These are phyloP conservation scores for Phytopythium montanum DNA, from an alignment of 352 stramenopile genomes.

Conservation along the genomic window DNA sequence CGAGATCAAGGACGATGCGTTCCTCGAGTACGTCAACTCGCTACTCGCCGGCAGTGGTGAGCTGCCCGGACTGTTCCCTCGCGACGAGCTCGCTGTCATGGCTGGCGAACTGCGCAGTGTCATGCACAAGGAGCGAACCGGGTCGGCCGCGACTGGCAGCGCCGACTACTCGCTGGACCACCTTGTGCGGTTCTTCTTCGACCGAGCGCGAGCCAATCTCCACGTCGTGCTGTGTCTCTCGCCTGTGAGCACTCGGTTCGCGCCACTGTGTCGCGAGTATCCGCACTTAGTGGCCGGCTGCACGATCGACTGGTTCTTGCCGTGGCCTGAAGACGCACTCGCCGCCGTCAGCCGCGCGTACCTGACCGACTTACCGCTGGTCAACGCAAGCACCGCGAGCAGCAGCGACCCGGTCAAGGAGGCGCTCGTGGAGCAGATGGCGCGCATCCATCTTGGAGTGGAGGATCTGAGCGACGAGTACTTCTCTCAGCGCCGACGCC, in stretches of 20 bases:
- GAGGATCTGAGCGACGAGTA: conserved; percentile 68
- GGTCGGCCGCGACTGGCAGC: conserved; percentile 12
- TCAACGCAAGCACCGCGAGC: conserved; percentile 31
- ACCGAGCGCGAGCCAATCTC: conserved; percentile 80
- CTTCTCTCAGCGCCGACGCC: conserved; percentile 67
- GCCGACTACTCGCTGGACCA: conserved; percentile 76
- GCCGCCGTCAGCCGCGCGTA: conserved; percentile 79
- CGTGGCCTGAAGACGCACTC: conserved; percentile 87
- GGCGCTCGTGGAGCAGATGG: conserved; percentile 67
- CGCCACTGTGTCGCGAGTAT: conserved; percentile 83
- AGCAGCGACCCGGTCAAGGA: conserved; percentile 40
- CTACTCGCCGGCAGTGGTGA: conserved; percentile 81
- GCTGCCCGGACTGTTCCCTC: conserved; percentile 82
- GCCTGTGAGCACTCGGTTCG: conserved; percentile 75
- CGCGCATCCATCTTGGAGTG: conserved; percentile 66
- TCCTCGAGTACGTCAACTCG: conserved; percentile 88
- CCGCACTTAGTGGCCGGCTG: conserved; percentile 85
- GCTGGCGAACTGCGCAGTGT: conserved; percentile 66
- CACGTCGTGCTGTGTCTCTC: conserved; percentile 88
- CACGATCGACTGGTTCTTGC: conserved; percentile 90
- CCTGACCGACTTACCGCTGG: conserved; percentile 62
- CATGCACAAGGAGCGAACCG: conserved; percentile 68
- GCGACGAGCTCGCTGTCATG: conserved; percentile 87
- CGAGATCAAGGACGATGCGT: conserved; percentile 90
- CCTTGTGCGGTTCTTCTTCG: conserved; percentile 84